Conservation (phyloP, 2,329 filamentous ascomycete species). For the Cladosporium sp. region DNA sequence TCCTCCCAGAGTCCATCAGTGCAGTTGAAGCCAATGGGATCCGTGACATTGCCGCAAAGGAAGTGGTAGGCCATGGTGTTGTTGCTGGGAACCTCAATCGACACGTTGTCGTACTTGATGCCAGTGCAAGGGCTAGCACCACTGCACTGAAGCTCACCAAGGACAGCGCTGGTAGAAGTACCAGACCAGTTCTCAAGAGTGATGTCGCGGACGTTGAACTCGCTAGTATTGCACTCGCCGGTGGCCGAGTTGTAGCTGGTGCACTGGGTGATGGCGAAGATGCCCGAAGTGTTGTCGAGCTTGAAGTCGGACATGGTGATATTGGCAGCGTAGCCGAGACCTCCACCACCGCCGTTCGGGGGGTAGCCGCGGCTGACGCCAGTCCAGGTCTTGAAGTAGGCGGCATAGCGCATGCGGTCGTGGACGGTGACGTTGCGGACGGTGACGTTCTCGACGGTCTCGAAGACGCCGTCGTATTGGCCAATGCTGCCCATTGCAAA, state of each 20-base stretch:
- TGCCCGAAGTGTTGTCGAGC: constrained; percentile 18
- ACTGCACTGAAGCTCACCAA: constrained; percentile 29
- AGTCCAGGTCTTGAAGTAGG: constrained; percentile 54
- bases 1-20: constrained; percentile 20
- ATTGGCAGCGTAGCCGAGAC: constrained; percentile 42
- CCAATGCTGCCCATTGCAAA: constrained; percentile 57
- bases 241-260: constrained; percentile 22
- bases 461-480: constrained; percentile 48
- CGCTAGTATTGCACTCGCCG: constrained; percentile 26
- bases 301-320: constrained; percentile 35
- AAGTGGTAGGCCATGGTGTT: constrained; percentile 19
- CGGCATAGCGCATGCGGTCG: constrained; percentile 13
- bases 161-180: constrained; percentile 20
- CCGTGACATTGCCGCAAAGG: constrained; percentile 23
- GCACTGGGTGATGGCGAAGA: constrained; percentile 28
- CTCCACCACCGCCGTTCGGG: constrained; percentile 57
- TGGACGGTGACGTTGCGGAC: constrained; percentile 41
- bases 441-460: constrained; percentile 48
- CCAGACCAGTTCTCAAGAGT: constrained; percentile 29
- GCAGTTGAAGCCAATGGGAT: constrained; percentile 22
- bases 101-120: constrained; percentile 17
- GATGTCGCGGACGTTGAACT: constrained; percentile 39
- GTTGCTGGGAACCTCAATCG: constrained; percentile 15
- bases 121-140: constrained; percentile 23
- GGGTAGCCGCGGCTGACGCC: constrained; percentile 45